phyloP scores from a whole-genome alignment of 1,284 basidiomycete species.

The Heterobasidion occidentale region DNA sequence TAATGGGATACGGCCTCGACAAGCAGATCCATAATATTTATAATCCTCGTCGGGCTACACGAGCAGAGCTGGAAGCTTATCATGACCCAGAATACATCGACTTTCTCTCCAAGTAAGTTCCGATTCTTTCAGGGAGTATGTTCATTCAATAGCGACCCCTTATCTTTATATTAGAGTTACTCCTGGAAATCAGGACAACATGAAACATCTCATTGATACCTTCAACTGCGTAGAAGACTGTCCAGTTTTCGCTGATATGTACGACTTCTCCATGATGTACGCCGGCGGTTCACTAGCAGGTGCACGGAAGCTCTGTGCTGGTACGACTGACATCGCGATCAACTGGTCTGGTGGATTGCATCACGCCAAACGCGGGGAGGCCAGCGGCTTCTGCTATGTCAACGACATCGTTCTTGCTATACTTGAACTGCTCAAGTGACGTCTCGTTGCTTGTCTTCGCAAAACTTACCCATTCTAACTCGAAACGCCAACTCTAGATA shows the following conservation, averaged over 20 bases:
- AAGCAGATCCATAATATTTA: conserved; percentile 92
- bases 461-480: neutral
- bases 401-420: conserved; percentile 95
- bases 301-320: conserved; percentile 77
- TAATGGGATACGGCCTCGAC: conserved; percentile 94
- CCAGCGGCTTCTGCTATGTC: conserved; percentile 94
- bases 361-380: conserved; percentile 93
- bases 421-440: conserved; percentile 82
- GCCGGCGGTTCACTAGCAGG: conserved; percentile 88
- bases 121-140: neutral
- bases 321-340: conserved; percentile 91
- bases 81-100: conserved; percentile 95
- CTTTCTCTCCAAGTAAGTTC: conserved; percentile 76
- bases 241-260: conserved; percentile 90
- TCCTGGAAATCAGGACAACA: conserved; percentile 68
- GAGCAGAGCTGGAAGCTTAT: conserved; percentile 85
- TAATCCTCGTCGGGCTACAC: conserved; percentile 82
- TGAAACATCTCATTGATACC: conserved; percentile 68
- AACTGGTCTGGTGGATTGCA: conserved; percentile 97
- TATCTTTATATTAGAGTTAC: conserved; percentile 51
- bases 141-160: neutral
- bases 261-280: conserved; percentile 89
- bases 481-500: conserved; percentile 40
- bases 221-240: conserved; percentile 94
- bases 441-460: conserved; percentile 4